Evolutionary conservation across 2,329 filamentous ascomycete species (phyloP).

Genomic region (Apiospora kogelbergensis): DNA sequence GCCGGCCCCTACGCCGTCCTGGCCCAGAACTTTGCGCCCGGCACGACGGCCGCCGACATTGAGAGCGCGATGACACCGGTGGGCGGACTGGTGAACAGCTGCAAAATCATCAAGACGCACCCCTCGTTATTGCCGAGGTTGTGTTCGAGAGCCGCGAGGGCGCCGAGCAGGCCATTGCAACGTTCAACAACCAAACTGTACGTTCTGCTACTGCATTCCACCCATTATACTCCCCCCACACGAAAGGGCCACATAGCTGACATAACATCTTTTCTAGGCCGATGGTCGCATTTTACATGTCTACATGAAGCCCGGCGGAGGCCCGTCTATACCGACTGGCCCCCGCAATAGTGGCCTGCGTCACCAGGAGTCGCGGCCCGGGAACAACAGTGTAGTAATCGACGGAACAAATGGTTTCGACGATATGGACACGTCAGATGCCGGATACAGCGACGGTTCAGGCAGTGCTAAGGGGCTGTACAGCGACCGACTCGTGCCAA

Average conservation of each 20-base stretch:
- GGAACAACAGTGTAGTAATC: slow-evolving; percentile 41
- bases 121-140: slow-evolving; percentile 80
- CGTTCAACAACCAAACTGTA: slow-evolving; percentile 78
- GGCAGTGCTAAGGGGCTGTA: slow-evolving; percentile 40
- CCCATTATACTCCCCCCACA: background rate
- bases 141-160: slow-evolving; percentile 71
- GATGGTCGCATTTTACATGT: slow-evolving; percentile 74
- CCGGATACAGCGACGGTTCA: slow-evolving; percentile 22
- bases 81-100: slow-evolving; percentile 68
- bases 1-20: slow-evolving; percentile 71
- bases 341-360: slow-evolving; percentile 35
- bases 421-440: slow-evolving; percentile 43
- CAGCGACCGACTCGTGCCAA: slow-evolving; percentile 39
- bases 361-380: slow-evolving; percentile 29
- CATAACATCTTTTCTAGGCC: slow-evolving; percentile 47
- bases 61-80: slow-evolving; percentile 77
- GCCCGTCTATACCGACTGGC: slow-evolving; percentile 26
- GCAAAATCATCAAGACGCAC: slow-evolving; percentile 63
- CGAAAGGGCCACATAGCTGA: background rate
- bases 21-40: slow-evolving; percentile 79
- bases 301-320: slow-evolving; percentile 61
- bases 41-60: slow-evolving; percentile 80
- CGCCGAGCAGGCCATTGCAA: slow-evolving; percentile 71
- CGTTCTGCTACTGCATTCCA: slow-evolving; percentile 26
- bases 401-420: slow-evolving; percentile 57